A percentile compares a stretch with the other conserved stretches of the same genome.
Conservation (phyloP, 2,329 filamentous ascomycete genomes). For the Hyphodiscus sp. region DNA sequence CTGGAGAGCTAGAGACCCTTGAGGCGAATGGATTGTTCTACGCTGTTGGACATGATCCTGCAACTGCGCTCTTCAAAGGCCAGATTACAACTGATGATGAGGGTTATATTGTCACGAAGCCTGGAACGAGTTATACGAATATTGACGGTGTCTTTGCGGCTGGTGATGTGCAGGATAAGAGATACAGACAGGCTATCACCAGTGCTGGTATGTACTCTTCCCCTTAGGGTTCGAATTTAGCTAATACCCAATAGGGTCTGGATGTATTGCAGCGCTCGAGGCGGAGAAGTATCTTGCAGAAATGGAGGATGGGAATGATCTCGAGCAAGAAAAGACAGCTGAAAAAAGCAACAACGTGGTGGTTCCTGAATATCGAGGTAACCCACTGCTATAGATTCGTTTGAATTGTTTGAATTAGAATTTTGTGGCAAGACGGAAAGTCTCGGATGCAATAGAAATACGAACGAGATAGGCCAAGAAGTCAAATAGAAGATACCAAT, state of each 20-base stretch:
- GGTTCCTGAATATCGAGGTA: conserved; percentile 55
- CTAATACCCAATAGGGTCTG: conserved; percentile 56
- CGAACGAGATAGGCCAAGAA: background rate
- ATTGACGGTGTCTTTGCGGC: conserved; percentile 91
- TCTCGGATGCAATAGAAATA: background rate
- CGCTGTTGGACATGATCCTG: conserved; percentile 93
- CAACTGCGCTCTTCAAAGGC: conserved; percentile 82
- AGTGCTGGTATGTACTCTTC: conserved; percentile 68
- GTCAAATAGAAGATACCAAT: background rate
- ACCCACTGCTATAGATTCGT: conserved; percentile 50
- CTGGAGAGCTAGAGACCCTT: conserved; percentile 73
- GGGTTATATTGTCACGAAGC: conserved; percentile 83
- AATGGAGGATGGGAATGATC: conserved; percentile 28
- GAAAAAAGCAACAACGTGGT: conserved; percentile 42
- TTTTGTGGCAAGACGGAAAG: background rate
- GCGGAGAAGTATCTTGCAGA: conserved; percentile 91
- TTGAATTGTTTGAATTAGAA: background rate
- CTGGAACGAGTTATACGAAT: conserved; percentile 83
- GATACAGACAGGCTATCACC: conserved; percentile 94
- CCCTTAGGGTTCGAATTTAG: conserved; percentile 2
- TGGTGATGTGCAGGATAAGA: conserved; percentile 97
- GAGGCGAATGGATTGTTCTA: conserved; percentile 94
- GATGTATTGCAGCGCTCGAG: conserved; percentile 92
- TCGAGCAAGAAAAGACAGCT: conserved; percentile 36
- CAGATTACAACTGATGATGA: conserved; percentile 85